Base-by-base conservation (phyloP, 1,284 basidiomycete genomes). In the Cryptococcus hybrid region DNA sequence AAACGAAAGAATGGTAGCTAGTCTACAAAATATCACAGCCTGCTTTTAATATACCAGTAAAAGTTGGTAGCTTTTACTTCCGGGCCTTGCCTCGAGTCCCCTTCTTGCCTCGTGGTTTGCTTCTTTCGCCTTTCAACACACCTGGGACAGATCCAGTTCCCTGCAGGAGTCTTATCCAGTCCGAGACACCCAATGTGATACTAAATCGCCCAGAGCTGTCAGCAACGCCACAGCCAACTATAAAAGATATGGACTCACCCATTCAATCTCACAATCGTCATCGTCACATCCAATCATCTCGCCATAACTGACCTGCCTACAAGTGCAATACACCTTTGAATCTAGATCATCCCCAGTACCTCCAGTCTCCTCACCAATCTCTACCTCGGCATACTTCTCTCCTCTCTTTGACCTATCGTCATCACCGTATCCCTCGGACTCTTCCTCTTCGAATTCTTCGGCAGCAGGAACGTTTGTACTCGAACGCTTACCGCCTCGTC, bases 281-380 rank as follows among this genome's bases (percentile, higher is more conserved):
- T 88, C 89, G 75, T 98, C 94, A 74, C 94, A 98, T 3, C 86
- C 94, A 68, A 98, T 92, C 94, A 98, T 98, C 78, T 94, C 89
- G 37, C 94, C 73, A 55, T 68, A 73, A 48, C 90, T 92, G 56
- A 88, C 83, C 30, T 88, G 83, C 62, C 90, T 83, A 75, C 94
- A 98, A 79, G 88, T 85, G 77, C 94, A 99, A 77, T 98, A 99
- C 18, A 84, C 82, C 65, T 82, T 85, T 57, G 84, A 83, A 63
- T 90, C 86, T 6, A 58, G 67, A 39, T 68, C 65, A 15, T 68
- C 67, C 9, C 53, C 59, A 42, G 52, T 62, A 3, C 43, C 57
- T 47, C 40, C n/a, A 24, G 24, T 24, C 24, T 24, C 24, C 24
- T 24, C 24, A 24, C 24, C 24, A 49, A 57, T 57, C 7, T 51